Evolutionary conservation across 352 stramenopile genomes (phyloP), one percentile per base, ranked within the genome.

Genomic region (Phytophthora boehmeriae): DNA sequence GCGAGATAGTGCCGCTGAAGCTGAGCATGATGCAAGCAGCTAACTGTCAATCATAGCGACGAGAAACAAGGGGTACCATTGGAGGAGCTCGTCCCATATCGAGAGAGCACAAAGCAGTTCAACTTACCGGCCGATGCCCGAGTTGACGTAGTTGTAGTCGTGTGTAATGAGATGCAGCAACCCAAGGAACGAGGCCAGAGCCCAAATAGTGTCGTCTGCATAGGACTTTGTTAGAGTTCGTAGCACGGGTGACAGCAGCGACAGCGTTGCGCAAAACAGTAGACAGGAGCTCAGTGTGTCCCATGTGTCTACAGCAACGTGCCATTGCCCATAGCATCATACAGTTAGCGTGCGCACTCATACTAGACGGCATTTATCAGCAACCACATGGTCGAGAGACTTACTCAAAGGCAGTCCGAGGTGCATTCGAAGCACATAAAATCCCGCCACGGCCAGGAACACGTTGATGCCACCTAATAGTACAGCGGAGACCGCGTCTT

Each of bases 151-250:
- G 50, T 70, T 81, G 75, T 98, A 98, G 76, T 98, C 90, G 69
- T 97, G 86, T 43, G 88, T 91, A 39, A 97, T 80, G 53, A 98
- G 71, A 59, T 98, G 92, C 38, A 98, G 57, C 42, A 89, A 62
- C 22, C 81, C 76, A 9, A 98, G 71, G 10, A 80, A 72, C 19
- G 86, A 83, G 42, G 85, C 84, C 27, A 97, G 71, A 23, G 83
- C 89, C 61, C 88, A 95, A 54, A 98, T 97, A n/a, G 89, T 97
- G 71, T 98, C 92, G 45, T 97, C 84, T 5, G 92, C 87, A 54
- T 91, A 97, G 25, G 90, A 96, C 25, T 80, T 77, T 19, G 92
- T 98, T 19, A 98, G 83, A 27, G 92, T 98, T 36, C 88, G 84
- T 51, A 98, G 67, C 45, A 97, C 88, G 5, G 92, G 92, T 14